Conservation (phyloP, 371 early-diverging fungal genomes). For the Mucor plumbeus region DNA sequence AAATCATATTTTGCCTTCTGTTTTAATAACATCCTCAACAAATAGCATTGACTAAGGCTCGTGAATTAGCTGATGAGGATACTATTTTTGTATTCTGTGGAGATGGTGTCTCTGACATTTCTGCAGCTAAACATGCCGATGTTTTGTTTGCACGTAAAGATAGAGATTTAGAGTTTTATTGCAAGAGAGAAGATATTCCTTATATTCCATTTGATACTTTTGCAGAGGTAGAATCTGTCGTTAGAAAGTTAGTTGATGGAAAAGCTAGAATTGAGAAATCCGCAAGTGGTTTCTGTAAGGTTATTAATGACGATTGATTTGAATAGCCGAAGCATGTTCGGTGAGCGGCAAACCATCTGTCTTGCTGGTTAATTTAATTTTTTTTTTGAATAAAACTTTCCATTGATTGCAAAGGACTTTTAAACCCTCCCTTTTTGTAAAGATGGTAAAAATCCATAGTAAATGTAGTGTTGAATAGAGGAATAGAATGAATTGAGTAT, state of each 20-base stretch:
- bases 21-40: background rate
- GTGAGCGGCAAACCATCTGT: background rate
- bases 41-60: conserved; percentile 44
- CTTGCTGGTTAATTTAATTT: background rate
- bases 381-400: conserved; percentile 1
- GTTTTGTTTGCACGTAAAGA: conserved; percentile 68
- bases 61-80: conserved; percentile 37
- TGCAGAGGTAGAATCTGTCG: conserved; percentile 44
- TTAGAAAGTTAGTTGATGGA: conserved; percentile 36
- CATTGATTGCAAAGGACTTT: background rate
- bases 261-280: conserved; percentile 37
- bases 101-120: conserved; percentile 74
- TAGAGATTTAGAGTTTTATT: conserved; percentile 67
- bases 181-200: conserved; percentile 55
- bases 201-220: conserved; percentile 62
- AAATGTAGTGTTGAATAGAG: background rate
- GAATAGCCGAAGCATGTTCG: background rate
- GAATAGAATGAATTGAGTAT: background rate
- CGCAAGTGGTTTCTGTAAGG: conserved; percentile 43
- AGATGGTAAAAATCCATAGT: background rate
- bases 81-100: conserved; percentile 68
- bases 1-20: background rate
- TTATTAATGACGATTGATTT: conserved; percentile 31
- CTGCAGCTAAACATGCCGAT: conserved; percentile 72
- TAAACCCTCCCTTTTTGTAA: conserved; percentile 9